Base-by-base conservation (phyloP, 2,329 filamentous ascomycete genomes). In the Lachnellula willkommii region DNA sequence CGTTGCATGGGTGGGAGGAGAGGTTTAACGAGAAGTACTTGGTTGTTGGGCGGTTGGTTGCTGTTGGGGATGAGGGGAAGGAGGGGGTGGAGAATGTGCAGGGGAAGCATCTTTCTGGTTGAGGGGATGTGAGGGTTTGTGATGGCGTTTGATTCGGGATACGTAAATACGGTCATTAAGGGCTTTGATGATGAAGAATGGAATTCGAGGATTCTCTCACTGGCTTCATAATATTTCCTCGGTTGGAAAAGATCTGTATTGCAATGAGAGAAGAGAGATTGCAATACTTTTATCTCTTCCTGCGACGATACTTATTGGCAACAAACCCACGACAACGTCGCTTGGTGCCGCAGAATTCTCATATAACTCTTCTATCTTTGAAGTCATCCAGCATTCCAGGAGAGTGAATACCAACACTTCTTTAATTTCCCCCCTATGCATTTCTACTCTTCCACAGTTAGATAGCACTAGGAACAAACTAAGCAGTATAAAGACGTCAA, bases 1-100 rank as follows among this genome's bases (percentile, higher is more conserved):
- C 91, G 50, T 75, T 96, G 72, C 79, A 81, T 66, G 90, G 89
- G 2, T 99, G 94, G 94, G 92, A 96, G 77, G 90, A 95, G 75
- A 81, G 91, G 63, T 99, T 99, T 72, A 75, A 80, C 59, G 89
- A 93, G 73, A 97, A 99, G 79, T 99, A 99, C 73, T 76, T 96
- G 24, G 84, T 97, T n/a, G 90, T 99, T 14, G 94, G 94, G 20
- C 88, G 84, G 74, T 73, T 99, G 67, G 88, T 96, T 53, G 77
- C 84, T 48, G 82, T 83, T 59, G 79, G 80, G 12, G 75, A 82
- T 6, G 77, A 79, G 61, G 75, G 73, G 3, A 74, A 78, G 66
- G 71, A 75, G 60, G 70, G 17, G 15, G 42, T 45, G 42, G 20
- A 20, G n/a, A 45, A 45, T 45, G 42, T 45, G 42, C 42, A 45